A percentile compares a stretch with the other conserved stretches of the same genome.
phyloP scores from a whole-genome alignment of 257 asterid species.

The Linaria vulgaris region DNA sequence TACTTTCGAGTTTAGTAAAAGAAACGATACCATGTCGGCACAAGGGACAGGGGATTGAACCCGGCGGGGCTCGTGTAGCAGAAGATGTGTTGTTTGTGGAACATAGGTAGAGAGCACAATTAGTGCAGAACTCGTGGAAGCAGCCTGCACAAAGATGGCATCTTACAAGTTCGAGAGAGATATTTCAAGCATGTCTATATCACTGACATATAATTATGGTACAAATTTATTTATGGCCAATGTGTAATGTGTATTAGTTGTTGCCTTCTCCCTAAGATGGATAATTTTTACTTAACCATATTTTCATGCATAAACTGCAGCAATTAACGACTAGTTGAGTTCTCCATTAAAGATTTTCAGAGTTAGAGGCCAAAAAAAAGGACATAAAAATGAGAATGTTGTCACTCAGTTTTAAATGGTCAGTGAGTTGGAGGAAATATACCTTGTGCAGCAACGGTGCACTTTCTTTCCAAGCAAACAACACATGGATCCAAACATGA shows the following conservation, averaged over 20 bases:
- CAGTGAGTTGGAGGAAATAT: slow-evolving; percentile 22
- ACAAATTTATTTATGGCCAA: no score
- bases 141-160: slow-evolving; percentile 50
- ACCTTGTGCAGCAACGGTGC: slow-evolving; percentile 94
- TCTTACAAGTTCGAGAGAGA: neutral
- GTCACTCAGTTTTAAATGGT: neutral
- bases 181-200: neutral
- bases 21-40: slow-evolving; percentile 83
- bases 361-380: no score
- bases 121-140: slow-evolving; percentile 83
- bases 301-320: no score
- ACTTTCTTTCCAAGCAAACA: slow-evolving; percentile 84
- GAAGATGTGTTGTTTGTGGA: slow-evolving; percentile 60
- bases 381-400: no score
- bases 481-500: slow-evolving; percentile 77
- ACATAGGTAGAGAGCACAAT: slow-evolving; percentile 76
- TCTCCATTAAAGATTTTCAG: no score
- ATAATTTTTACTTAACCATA: no score
- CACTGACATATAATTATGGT: no score
- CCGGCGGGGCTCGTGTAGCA: slow-evolving; percentile 54
- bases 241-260: no score
- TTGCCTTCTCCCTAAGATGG: no score
- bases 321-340: no score
- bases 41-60: slow-evolving; percentile 78
- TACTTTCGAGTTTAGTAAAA: slow-evolving; percentile 56